These are phyloP conservation scores for Diplodia seriata DNA, from an alignment of 2,329 filamentous ascomycete species.

Conservation along the genomic window DNA sequence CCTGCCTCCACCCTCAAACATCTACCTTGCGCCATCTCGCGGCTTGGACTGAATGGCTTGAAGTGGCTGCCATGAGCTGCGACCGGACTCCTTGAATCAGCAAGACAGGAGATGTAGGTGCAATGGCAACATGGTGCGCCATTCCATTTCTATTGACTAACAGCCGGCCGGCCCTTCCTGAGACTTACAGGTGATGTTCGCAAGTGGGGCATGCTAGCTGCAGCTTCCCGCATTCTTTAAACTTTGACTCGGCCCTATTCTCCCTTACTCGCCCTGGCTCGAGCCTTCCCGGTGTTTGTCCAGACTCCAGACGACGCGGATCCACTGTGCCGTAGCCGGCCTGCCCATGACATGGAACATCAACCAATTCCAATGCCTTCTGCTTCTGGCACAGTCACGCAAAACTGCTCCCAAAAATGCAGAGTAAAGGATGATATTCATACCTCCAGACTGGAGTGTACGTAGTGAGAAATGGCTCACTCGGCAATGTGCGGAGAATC, in stretches of 20 bases:
- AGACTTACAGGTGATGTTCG: not conserved
- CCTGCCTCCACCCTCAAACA: not conserved
- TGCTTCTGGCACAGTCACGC: not conserved
- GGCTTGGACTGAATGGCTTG: not conserved
- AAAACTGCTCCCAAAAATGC: not conserved
- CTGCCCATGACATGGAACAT: too few relatives aligned
- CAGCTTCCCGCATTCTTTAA: not conserved
- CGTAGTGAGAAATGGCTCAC: not conserved
- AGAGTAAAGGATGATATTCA: not conserved
- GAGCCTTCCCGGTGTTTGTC: not conserved
- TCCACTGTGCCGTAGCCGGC: not conserved
- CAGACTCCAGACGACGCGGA: not conserved
- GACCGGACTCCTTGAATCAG: too few relatives aligned
- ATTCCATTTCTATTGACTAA: not conserved
- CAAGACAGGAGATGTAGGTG: too few relatives aligned
- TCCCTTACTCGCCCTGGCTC: not conserved
- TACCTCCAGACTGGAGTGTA: not conserved
- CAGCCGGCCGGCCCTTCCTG: not conserved
- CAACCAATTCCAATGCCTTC: not conserved
- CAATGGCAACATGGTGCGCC: not conserved
- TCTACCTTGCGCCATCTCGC: not conserved
- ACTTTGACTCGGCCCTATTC: not conserved
- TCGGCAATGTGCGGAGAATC: conserved; percentile 14
- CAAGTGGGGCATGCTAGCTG: conserved; percentile 2
- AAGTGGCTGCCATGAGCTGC: not conserved